Percentiles rank a stretch among this genome's conserved stretches.
Evolutionary conservation across 2,329 filamentous ascomycete species (phyloP).

Genomic region (Cadophora malorum): DNA sequence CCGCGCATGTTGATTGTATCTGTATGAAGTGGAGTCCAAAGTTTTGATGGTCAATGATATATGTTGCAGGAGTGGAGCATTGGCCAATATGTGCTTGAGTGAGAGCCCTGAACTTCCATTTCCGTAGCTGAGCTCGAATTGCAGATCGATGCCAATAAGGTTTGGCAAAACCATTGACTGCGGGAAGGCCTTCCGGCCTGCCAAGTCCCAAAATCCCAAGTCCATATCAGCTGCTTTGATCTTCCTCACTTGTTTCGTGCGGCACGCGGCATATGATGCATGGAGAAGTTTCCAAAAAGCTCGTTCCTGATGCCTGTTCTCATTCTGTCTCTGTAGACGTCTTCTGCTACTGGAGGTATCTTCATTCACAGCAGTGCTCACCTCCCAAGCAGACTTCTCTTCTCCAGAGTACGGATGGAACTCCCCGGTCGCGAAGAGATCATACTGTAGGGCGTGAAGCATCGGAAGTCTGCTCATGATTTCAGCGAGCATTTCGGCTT

Average conservation of each 20-base stretch:
- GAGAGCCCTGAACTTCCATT: background rate
- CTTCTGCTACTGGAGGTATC: background rate
- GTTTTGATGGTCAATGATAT: background rate
- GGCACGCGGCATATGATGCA: background rate
- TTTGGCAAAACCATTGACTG: background rate
- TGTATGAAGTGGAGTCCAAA: background rate
- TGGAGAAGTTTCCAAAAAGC: constrained; percentile 6
- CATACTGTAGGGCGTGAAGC: constrained; percentile 1
- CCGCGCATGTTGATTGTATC: background rate
- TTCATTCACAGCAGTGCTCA: background rate
- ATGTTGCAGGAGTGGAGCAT: background rate
- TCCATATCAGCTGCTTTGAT: background rate
- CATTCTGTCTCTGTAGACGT: background rate
- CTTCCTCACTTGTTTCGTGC: background rate
- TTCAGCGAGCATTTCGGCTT: background rate
- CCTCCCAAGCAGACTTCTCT: background rate
- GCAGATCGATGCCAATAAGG: background rate
- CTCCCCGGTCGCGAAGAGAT: background rate
- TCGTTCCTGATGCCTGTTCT: background rate
- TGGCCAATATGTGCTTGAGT: background rate
- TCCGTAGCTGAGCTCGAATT: background rate
- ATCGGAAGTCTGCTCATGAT: constrained; percentile 5
- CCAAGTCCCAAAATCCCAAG: background rate
- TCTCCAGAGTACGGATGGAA: background rate
- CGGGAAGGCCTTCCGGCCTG: background rate